Evolutionary conservation across 2,329 filamentous ascomycete species (phyloP), one percentile per base, ranked within the genome.

Genomic region (Chalara sp.): DNA sequence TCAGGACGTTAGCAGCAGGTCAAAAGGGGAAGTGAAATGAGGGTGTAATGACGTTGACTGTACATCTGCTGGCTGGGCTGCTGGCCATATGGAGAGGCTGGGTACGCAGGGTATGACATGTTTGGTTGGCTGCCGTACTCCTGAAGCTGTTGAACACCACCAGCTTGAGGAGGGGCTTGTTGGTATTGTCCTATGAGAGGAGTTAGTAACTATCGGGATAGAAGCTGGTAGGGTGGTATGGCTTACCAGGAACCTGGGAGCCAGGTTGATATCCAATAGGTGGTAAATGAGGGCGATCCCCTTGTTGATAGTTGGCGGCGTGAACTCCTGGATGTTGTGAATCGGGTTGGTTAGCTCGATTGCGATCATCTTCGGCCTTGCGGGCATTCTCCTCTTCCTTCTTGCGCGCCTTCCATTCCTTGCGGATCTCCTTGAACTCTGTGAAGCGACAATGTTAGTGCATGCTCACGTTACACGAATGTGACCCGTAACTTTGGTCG

Each of bases 371-470:
- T 7, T 91, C 89, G 10, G 86, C 87, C 75, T 96, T 96, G 65
- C 91, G 87, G 61, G 83, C 79, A 47, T 85, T 85, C 59, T 97
- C 92, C 63, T 97, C 92, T 68, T 97, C 93, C 88, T 99, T 99
- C 81, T 97, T 97, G 65, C 93, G 89, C 39, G 89, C 88, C 75
- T 97, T 99, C 93, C 93, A 99, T 66, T 97, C 92, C 67, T 97
- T 97, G 57, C 93, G 87, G 54, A 97, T 96, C 66, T 99, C 93
- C 68, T 99, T 99, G 74, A 99, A 97, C 70, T 97, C 93, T 97
- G 65, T 58, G 63, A 53, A 52, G 55, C 50, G 51, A 51, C 54
- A 57, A 61, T 50, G 53, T 62, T 60, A 58, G 57, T 48, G 54
- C 55, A 21, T 37, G 49, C 39, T 51, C 55, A 55, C 45, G 59